Base-by-base conservation (phyloP, 148 eudicot genomes). In the Cornus kousa region DNA sequence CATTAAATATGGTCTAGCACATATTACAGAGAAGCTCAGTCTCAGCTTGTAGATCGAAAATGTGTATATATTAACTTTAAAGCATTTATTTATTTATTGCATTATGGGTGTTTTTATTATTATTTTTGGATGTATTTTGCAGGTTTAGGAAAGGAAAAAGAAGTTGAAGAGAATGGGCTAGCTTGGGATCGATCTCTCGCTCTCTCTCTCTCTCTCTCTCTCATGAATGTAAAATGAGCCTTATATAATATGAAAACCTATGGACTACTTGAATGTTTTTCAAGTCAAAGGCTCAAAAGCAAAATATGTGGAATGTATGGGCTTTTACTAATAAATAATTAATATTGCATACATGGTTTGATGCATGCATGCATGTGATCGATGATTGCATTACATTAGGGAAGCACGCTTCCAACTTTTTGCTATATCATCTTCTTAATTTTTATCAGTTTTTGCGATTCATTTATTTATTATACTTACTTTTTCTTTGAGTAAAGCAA, bases 241-340 rank as follows among this genome's bases (percentile, higher is more conserved):
- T 7, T 66, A 2, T 46, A 59, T 46, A 22, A 6, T 43, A 43
- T 43, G 48, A 9, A 43, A 28, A 50, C 24, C 76, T 5, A 28
- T 67, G 78, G 71, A 76, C 71, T 67, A 77, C 68, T 28, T 72
- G 50, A 20, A 16, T 77, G 22, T 19, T 16, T 19, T 77, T 67
- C 23, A 22, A 5, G 71, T 72, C 8, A 6, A 43, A 43, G 48
- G 48, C 8, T 43, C 48, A 12, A 72, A 71, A 22, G 33, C 74
- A 72, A 72, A 23, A 71, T 71, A 39, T 46, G 22, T 32, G 33
- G 17, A 13, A 32, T 50, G 64, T n/a, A 65, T 67, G 17, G 24
- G 33, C 48, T 13, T 23, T 11, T 23, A 67, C 4, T 28, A 7
- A 28, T 28, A 28, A 28, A 28, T 28, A 28, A 28, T 28, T 28